A percentile compares a stretch with the other conserved stretches of the same genome.
phyloP scores from a whole-genome alignment of 371 early-diverging fungal species.

The Mucor saturninus region DNA sequence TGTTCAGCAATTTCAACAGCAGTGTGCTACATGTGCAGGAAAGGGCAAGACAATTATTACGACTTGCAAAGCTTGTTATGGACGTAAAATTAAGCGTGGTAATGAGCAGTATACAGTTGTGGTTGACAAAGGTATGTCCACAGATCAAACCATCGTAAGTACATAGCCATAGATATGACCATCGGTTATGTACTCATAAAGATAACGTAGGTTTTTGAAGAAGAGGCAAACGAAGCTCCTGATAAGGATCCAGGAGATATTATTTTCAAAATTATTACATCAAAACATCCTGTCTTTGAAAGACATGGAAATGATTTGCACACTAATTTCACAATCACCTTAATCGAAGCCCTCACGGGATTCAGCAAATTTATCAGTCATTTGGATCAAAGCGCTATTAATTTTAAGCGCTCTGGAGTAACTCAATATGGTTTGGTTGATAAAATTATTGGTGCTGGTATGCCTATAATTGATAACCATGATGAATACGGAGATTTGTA shows the following conservation, averaged over 20 bases:
- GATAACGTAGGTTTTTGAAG: constrained; percentile 84
- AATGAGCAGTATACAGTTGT: constrained; percentile 86
- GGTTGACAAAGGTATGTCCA: constrained; percentile 94
- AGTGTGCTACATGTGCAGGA: constrained; percentile 89
- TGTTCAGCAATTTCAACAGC: constrained; percentile 96
- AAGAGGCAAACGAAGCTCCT: constrained; percentile 81
- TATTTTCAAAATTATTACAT: constrained; percentile 88
- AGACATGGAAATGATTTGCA: constrained; percentile 88
- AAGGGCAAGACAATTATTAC: constrained; percentile 87
- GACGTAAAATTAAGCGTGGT: constrained; percentile 75
- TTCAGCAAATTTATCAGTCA: background rate
- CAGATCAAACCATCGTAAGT: constrained; percentile 86
- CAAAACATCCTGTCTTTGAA: constrained; percentile 81
- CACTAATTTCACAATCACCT: background rate
- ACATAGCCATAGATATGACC: background rate
- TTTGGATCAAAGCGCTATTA: background rate
- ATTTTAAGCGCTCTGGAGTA: background rate
- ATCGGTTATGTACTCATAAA: background rate
- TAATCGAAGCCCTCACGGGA: background rate
- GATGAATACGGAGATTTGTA: background rate
- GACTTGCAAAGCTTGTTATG: constrained; percentile 89
- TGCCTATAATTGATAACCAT: background rate
- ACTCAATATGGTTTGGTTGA: background rate
- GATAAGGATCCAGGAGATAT: constrained; percentile 81
- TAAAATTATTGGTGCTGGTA: background rate